phyloP scores from a whole-genome alignment of 2,329 filamentous ascomycete species.

The Scedosporium aurantiacum region DNA sequence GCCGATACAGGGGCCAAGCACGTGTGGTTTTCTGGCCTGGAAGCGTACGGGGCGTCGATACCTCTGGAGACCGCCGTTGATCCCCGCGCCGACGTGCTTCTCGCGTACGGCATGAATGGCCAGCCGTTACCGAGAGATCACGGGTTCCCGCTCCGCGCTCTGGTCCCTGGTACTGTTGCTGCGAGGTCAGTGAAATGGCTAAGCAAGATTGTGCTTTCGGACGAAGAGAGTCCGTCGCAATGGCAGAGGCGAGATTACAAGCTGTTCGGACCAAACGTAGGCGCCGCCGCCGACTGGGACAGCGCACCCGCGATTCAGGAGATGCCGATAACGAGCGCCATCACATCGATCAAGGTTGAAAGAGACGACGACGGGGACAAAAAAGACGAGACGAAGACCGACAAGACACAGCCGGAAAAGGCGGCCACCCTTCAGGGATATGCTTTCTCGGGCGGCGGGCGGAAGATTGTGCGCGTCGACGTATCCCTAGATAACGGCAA shows the following conservation, averaged over 20 bases:
- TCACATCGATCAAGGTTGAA: constrained; percentile 33
- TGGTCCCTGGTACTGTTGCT: constrained; percentile 56
- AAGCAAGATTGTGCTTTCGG: constrained; percentile 49
- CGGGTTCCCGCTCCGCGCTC: constrained; percentile 50
- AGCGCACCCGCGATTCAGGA: constrained; percentile 54
- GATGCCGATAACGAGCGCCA: constrained; percentile 56
- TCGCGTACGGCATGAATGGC: constrained; percentile 60
- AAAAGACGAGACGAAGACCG: constrained; percentile 6
- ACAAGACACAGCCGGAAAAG: background rate
- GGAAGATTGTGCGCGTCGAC: constrained; percentile 56
- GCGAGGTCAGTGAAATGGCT: constrained; percentile 62
- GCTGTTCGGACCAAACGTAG: constrained; percentile 53
- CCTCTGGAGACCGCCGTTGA: constrained; percentile 48
- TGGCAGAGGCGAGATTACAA: constrained; percentile 62
- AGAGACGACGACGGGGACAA: constrained; percentile 23
- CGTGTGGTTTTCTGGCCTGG: constrained; percentile 46
- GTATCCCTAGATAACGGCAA: constrained; percentile 51
- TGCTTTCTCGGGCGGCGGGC: constrained; percentile 57
- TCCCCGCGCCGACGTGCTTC: constrained; percentile 50
- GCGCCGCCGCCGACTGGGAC: constrained; percentile 47
- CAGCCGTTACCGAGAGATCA: constrained; percentile 51
- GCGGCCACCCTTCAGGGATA: constrained; percentile 44
- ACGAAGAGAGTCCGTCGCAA: constrained; percentile 54
- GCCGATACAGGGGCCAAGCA: constrained; percentile 32
- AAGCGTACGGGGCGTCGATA: constrained; percentile 52